Evolutionary conservation across 441 rosid genomes (phyloP).

Genomic region (Populus hybrid): DNA sequence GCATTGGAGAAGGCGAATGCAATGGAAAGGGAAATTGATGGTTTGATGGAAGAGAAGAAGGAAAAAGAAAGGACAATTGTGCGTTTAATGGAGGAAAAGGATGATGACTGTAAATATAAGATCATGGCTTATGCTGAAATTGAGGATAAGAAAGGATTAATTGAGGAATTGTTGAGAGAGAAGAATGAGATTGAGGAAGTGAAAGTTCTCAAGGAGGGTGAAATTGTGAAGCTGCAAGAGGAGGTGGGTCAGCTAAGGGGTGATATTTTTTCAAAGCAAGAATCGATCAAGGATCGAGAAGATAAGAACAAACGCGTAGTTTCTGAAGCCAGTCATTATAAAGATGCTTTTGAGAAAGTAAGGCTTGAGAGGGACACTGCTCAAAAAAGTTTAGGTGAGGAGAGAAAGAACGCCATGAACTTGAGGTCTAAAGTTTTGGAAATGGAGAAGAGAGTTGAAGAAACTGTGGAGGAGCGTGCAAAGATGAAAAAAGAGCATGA

Average conservation of each 20-base stretch:
- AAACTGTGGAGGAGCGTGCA: constrained; percentile 26
- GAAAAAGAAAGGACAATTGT: constrained; percentile 28
- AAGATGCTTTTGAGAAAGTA: constrained; percentile 31
- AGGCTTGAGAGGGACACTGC: constrained; percentile 39
- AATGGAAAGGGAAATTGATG: constrained; percentile 28
- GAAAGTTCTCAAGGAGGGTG: constrained; percentile 32
- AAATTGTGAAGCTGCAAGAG: constrained; percentile 33
- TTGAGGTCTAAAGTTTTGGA: constrained; percentile 33
- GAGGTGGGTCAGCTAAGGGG: constrained; percentile 38
- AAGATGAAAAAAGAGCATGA: constrained; percentile 28
- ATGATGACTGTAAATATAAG: constrained; percentile 19
- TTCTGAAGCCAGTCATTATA: constrained; percentile 30
- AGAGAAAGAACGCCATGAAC: constrained; percentile 32
- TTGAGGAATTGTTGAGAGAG: constrained; percentile 34
- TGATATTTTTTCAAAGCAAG: constrained; percentile 31
- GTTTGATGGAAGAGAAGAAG: constrained; percentile 27
- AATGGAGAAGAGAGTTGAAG: constrained; percentile 35
- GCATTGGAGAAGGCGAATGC: constrained; percentile 26
- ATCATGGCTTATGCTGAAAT: constrained; percentile 23
- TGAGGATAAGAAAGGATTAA: constrained; percentile 29
- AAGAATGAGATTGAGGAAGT: constrained; percentile 47
- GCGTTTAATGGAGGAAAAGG: constrained; percentile 27
- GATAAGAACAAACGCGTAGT: constrained; percentile 36
- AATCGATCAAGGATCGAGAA: constrained; percentile 25
- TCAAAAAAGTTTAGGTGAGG: constrained; percentile 34